A percentile compares a stretch with the other conserved stretches of the same genome.
Conservation (phyloP, 2,329 filamentous ascomycete species). For the Metarhizium sp. region DNA sequence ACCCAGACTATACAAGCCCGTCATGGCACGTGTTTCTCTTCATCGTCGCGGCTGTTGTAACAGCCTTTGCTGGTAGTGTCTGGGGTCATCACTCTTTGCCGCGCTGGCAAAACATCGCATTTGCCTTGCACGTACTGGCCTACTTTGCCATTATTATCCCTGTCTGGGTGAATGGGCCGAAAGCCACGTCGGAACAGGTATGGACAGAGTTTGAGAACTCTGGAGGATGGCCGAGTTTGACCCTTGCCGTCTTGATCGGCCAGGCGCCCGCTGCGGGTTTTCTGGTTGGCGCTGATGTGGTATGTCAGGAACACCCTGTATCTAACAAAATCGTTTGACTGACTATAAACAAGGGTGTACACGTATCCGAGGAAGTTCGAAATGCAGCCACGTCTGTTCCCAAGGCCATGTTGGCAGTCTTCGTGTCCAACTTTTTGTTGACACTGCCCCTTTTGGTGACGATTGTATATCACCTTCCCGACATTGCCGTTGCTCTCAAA, state of each 20-base stretch:
- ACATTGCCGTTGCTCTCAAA: not conserved
- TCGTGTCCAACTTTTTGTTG: conserved; percentile 1
- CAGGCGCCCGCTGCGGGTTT: conserved; percentile 8
- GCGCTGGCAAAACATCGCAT: conserved; percentile 8
- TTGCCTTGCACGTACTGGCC: conserved; percentile 8
- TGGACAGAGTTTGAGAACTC: conserved; percentile 9
- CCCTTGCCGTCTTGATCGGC: conserved; percentile 9
- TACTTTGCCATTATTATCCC: conserved; percentile 9
- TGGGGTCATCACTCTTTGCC: conserved; percentile 8
- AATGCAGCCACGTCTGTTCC: conserved; percentile 8
- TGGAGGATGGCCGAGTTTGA: conserved; percentile 8
- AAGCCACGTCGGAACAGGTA: conserved; percentile 5
- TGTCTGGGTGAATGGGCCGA: conserved; percentile 9
- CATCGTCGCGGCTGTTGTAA: conserved; percentile 5
- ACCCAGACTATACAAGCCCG: conserved; percentile 3
- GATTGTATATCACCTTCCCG: not conserved
- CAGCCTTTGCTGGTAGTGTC: conserved; percentile 5
- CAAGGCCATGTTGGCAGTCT: conserved; percentile 5
- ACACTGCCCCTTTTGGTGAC: not conserved
- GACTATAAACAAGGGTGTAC: not conserved
- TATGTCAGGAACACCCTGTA: not conserved
- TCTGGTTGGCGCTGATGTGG: conserved; percentile 9
- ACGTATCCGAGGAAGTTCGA: conserved; percentile 11
- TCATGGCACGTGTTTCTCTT: conserved; percentile 10
- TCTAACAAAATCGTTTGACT: no score